These are phyloP conservation scores for Suillus subalutaceus DNA, from an alignment of 768 basidiomycete genomes.

Conservation along the genomic window DNA sequence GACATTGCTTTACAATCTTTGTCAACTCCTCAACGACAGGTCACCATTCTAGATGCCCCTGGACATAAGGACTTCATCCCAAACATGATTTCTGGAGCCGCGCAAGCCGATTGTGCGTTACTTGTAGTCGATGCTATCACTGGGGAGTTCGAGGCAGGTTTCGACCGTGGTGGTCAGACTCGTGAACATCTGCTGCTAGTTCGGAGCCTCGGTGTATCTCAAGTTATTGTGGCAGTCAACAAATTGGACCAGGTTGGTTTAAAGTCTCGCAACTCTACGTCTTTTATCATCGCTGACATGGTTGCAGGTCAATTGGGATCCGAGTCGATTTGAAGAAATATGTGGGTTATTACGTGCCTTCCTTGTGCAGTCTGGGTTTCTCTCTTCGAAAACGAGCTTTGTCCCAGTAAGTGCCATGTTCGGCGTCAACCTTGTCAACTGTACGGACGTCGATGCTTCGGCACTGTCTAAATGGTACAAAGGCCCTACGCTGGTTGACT, in stretches of 20 bases:
- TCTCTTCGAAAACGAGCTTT: slow-evolving; percentile 75
- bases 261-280: neutral
- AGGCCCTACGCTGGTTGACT: slow-evolving; percentile 82
- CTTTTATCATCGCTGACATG: slow-evolving; percentile 4
- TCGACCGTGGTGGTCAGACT: slow-evolving; percentile 93
- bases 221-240: slow-evolving; percentile 91
- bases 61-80: slow-evolving; percentile 98
- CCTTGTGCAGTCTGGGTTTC: slow-evolving; percentile 86
- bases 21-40: slow-evolving; percentile 69
- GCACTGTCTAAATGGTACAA: slow-evolving; percentile 74
- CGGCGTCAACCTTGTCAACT: slow-evolving; percentile 77
- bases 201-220: slow-evolving; percentile 87
- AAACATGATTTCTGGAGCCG: slow-evolving; percentile 99
- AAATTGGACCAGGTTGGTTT: slow-evolving; percentile 84
- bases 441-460: slow-evolving; percentile 48
- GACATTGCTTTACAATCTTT: slow-evolving; percentile 89
- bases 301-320: slow-evolving; percentile 82
- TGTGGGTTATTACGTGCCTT: slow-evolving; percentile 74
- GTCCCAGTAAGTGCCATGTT: slow-evolving; percentile 90
- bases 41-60: slow-evolving; percentile 96
- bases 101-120: slow-evolving; percentile 94
- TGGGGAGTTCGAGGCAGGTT: slow-evolving; percentile 96
- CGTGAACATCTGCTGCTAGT: slow-evolving; percentile 92
- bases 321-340: slow-evolving; percentile 85
- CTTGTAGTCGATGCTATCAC: slow-evolving; percentile 89